Base-by-base conservation (phyloP, 2,329 filamentous ascomycete species). In the Ascochyta koolunga region DNA sequence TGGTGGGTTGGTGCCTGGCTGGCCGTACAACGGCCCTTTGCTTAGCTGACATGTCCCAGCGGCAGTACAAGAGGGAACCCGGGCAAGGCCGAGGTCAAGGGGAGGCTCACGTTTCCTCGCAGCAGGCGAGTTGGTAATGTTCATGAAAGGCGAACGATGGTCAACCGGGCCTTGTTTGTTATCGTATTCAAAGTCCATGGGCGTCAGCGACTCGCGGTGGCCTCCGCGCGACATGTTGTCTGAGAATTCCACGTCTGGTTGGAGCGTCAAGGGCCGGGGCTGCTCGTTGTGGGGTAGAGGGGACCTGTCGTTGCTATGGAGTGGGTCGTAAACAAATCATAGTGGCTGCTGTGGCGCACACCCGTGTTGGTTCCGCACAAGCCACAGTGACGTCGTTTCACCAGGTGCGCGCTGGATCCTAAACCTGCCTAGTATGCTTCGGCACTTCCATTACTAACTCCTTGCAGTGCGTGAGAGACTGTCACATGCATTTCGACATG, bases 151-250 rank as follows among this genome's bases (percentile, higher is more conserved):
- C 33, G 80, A 83, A 42, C 69, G 71, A 24, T 67, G 65, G 64
- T 82, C 79, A 2, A 79, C 59, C 4, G 78, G 77, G 19, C 79
- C 80, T 3, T 67, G 74, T 25, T 72, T 65, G 59, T 82, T 82
- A 49, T 80, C 68, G 62, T 75, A 84, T 62, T 82, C 76, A 68
- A 81, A 84, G 69, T 84, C 82, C 82, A 84, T 84, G 49, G 79
- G 79, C 65, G 68, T 74, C 40, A 76, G 76, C 42, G 79, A 74
- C 32, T 68, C 69, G 45, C 77, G 76, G 39, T 69, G 67, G n/a
- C 31, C 31, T 29, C 51, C 50, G 24, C 64, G 63, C 52, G 65
- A 64, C 69, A 71, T 72, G 32, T 19, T 59, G 59, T 31, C 42
- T 41, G 31, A 2, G 35, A 27, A 15, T 8, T 5, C 6, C 9